Evolutionary conservation across 2,329 filamentous ascomycete species (phyloP), one percentile per base, ranked within the genome.

Genomic region (Ilyonectria robusta): DNA sequence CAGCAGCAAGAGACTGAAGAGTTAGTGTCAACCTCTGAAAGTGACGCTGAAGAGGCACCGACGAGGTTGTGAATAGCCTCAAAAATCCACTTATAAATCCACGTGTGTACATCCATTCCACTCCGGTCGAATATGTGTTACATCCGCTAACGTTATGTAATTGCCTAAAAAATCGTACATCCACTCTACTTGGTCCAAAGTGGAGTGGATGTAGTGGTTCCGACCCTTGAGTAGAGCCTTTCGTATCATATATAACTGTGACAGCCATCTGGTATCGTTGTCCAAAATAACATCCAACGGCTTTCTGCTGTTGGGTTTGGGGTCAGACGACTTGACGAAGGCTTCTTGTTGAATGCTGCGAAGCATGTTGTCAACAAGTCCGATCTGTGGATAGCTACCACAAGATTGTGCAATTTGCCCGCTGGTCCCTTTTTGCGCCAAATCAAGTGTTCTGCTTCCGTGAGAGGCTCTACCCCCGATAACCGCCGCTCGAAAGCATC

Each of bases 231-330:
- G 21, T 21, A 21, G 21, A 21, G 21, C 21, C 3, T 3, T 64
- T 23, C 64, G 47, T 13, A 71, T 70, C 59, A 70, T 66, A 46
- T 70, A 66, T 3, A 67, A 35, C 31, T 68, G 59, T 2, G 63
- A 71, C 17, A 73, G 56, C 68, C 67, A 71, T 19, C 66, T 46
- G 11, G 69, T 68, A 35, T 63, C 58, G 17, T 67, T 67, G 54
- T 72, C 63, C 2, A 65, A 17, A 15, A 70, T 58, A 4, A 73
- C 33, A 59, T 66, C 48, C 1, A 70, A n/a, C 21, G 66, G 62
- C 19, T 66, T 62, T 21, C 58, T 62, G 1, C 47, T 46, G 51
- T 46, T 63, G 26, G 33, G 33, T 31, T 19, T 35, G 44, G 58
- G 58, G 48, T 64, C 65, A 15, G 54, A 31, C 23, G 65, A 60